Evolutionary conservation across 140 eudicot genomes (phyloP), one percentile per base, ranked within the genome.

Genomic region (Flaveria floridana): DNA sequence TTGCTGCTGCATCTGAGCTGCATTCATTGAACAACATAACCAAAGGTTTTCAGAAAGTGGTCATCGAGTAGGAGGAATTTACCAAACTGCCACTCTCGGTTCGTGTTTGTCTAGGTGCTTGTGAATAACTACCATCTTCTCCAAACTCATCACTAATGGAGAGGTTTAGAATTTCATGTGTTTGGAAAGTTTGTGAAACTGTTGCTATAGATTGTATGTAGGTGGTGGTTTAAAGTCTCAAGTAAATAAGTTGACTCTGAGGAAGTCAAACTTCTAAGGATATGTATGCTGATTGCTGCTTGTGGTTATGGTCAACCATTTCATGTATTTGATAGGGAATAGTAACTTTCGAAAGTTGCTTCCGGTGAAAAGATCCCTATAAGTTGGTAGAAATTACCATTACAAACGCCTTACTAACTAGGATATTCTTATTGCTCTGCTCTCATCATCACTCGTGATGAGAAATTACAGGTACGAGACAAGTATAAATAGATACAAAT

Each of bases 1-100:
- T 91, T 68, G 96, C 88, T 72, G 66, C 86, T 25, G 97, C 82
- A 19, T 87, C 96, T 4, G 96, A 87, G 20, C 15, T 13, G 51
- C 87, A 80, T 30, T 77, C 84, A 8, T 13, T 80, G 3, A 87
- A 80, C 63, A 82, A 55, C 61, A 78, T 80, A 9, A 34, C 89
- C 0, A 86, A 82, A 51, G 41, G 82, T 51, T 53, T 85, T 74
- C 89, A 73, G 4, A 71, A 74, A 47, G 83, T 65, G 18, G 70
- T 66, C 67, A 64, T 83, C 0, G 84, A 85, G 84, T 75, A 69
- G 80, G 48, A 42, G 48, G 20, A 39, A 39, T 71, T 50, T 71
- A 41, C 71, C 0, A 6, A 44, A 26, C 59, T 41, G 71, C 71
- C 50, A 58, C 61, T 68, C 42, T 59, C 23, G 37, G 7, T 48